phyloP scores from a whole-genome alignment of 768 basidiomycete genomes.

The Terana coerulea region DNA sequence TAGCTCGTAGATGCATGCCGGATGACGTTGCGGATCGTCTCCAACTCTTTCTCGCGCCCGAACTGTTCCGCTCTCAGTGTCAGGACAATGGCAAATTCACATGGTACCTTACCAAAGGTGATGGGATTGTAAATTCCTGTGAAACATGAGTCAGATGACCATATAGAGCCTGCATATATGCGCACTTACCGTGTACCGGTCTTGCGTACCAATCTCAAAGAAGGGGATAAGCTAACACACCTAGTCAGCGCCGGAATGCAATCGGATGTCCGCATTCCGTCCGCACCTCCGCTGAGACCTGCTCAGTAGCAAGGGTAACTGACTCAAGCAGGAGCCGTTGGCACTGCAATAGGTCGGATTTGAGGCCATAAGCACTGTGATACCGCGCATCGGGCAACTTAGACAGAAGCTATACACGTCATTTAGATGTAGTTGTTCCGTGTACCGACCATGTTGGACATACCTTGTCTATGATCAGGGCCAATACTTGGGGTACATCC shows the following conservation, averaged over 20 bases:
- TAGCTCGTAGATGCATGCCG: conserved; percentile 52
- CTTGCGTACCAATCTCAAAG: conserved; percentile 64
- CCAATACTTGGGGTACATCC: conserved; percentile 69
- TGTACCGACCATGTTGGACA: conserved; percentile 1
- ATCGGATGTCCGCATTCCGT: neutral
- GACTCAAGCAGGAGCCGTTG: conserved; percentile 59
- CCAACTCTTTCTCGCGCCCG: conserved; percentile 69
- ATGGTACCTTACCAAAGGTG: conserved; percentile 46
- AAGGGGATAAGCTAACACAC: conserved; percentile 54
- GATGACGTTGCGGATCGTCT: conserved; percentile 60
- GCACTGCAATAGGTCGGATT: conserved; percentile 63
- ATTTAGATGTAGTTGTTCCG: conserved; percentile 7
- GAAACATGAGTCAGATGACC: neutral
- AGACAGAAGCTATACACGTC: conserved; percentile 45
- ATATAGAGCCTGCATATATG: neutral
- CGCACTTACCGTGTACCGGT: conserved; percentile 54
- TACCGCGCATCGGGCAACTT: conserved; percentile 69
- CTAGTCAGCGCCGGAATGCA: conserved; percentile 9
- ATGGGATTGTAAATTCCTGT: conserved; percentile 69
- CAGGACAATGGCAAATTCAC: no score
- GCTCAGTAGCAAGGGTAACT: conserved; percentile 51
- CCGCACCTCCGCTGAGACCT: conserved; percentile 51
- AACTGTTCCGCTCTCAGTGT: conserved; percentile 43
- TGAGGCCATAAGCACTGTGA: conserved; percentile 68
- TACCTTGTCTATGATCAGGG: conserved; percentile 67